phyloP scores from a whole-genome alignment of 2,329 filamentous ascomycete species.

The Calonectria fujianensis region DNA sequence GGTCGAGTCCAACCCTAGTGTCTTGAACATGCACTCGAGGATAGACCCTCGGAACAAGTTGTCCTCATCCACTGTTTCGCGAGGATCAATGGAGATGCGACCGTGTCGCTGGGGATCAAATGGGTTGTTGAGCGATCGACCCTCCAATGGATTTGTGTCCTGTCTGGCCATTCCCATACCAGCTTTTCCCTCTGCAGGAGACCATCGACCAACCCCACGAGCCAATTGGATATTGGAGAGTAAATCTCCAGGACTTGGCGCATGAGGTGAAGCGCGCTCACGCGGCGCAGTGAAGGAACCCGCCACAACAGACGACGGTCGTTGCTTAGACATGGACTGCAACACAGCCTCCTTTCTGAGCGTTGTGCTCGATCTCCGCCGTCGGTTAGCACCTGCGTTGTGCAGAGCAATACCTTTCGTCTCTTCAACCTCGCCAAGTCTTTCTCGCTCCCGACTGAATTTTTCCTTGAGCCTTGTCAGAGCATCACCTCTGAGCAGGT shows the following conservation, averaged over 20 bases:
- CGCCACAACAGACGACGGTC: constrained; percentile 65
- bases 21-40: constrained; percentile 95
- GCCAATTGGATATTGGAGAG: constrained; percentile 85
- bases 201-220: constrained; percentile 72
- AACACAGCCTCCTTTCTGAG: constrained; percentile 87
- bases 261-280: constrained; percentile 66
- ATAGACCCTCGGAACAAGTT: constrained; percentile 92
- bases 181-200: constrained; percentile 47
- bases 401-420: constrained; percentile 95
- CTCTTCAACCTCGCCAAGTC: constrained; percentile 86
- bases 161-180: constrained; percentile 58
- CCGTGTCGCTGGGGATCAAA: constrained; percentile 72
- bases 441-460: constrained; percentile 88
- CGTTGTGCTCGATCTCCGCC: constrained; percentile 82
- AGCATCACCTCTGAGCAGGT: constrained; percentile 89
- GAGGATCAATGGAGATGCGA: constrained; percentile 76
- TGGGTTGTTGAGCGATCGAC: constrained; percentile 73
- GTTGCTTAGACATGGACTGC: constrained; percentile 76
- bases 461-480: constrained; percentile 93
- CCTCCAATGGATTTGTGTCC: constrained; percentile 67
- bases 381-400: constrained; percentile 80
- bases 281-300: constrained; percentile 64
- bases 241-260: constrained; percentile 84
- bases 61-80: constrained; percentile 92
- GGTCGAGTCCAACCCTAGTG: constrained; percentile 86